phyloP scores from a whole-genome alignment of 805 yeast genomes.

The Clavispora carvajalis region DNA sequence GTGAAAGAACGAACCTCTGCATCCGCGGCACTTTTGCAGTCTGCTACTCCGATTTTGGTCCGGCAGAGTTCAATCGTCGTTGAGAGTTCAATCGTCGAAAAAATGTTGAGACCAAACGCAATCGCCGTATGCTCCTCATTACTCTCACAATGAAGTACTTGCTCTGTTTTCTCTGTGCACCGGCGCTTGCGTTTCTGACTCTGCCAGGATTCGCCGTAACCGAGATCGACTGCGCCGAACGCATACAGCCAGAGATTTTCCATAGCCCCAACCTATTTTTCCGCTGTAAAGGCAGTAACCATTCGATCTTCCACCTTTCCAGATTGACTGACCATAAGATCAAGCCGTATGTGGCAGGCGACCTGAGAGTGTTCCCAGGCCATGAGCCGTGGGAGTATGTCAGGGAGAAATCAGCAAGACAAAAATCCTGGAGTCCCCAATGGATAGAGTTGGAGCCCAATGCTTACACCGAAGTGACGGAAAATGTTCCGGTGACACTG shows the following conservation, averaged over 20 bases:
- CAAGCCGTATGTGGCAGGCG: constrained; percentile 9
- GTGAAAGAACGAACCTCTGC: too few species aligned
- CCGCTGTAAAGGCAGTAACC: neutral
- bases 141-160: neutral
- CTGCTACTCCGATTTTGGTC: too few species aligned
- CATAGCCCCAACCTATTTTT: neutral
- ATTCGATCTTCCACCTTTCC: constrained; percentile 10
- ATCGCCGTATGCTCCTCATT: too few species aligned
- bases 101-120: too few species aligned
- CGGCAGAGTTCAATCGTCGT: too few species aligned
- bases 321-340: constrained; percentile 11
- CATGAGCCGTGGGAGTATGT: neutral
- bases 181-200: neutral
- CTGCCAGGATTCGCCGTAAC: neutral
- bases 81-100: too few species aligned
- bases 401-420: neutral
- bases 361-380: neutral
- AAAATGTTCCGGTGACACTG: constrained; percentile 13
- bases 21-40: too few species aligned
- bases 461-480: neutral
- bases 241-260: neutral
- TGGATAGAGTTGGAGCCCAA: neutral
- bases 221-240: neutral
- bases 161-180: neutral
- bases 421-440: too few species aligned